These are phyloP conservation scores for Trapa incisa DNA, from an alignment of 345 rosid species.

Conservation along the genomic window DNA sequence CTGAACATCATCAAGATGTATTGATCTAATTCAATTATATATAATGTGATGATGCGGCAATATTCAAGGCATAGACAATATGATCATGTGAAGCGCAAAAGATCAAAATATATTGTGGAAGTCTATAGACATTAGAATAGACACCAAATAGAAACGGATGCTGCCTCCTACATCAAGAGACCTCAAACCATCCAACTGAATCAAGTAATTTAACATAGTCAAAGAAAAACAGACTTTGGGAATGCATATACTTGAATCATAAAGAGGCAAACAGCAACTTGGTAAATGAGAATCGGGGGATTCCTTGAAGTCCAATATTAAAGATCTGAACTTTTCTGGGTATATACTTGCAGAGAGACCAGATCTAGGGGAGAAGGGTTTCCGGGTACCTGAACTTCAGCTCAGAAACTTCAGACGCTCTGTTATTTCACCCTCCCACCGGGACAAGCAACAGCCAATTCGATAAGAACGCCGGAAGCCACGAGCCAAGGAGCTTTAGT, in stretches of 20 bases:
- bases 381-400: constrained; percentile 7
- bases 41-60: background rate
- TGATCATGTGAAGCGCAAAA: background rate
- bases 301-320: background rate
- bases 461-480: background rate
- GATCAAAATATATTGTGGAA: background rate
- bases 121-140: background rate
- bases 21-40: background rate
- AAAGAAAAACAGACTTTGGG: background rate
- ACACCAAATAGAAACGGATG: background rate
- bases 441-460: background rate
- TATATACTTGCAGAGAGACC: background rate
- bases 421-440: background rate
- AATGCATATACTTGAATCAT: background rate
- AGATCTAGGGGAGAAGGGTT: background rate
- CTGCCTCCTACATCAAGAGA: too few relatives aligned
- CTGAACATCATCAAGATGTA: background rate
- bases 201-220: background rate
- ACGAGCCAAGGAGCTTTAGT: background rate
- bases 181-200: background rate
- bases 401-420: background rate
- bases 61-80: background rate
- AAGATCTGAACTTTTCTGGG: constrained; percentile 1
- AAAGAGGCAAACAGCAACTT: background rate
- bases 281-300: background rate